Base-by-base conservation (phyloP, 2,329 filamentous ascomycete genomes). In the Fusarium pseudograminearum region DNA sequence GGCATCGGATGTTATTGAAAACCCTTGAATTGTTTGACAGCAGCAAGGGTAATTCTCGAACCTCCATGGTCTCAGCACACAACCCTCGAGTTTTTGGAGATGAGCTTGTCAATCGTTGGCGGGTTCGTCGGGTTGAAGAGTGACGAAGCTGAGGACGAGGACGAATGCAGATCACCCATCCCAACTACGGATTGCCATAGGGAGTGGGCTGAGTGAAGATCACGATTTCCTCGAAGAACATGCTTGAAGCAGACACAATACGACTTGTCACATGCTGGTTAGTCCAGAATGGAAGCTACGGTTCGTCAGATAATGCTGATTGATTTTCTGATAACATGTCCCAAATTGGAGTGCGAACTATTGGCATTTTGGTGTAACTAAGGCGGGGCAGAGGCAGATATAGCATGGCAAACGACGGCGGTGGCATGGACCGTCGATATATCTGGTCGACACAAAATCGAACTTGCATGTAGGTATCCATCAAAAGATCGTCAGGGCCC, bases 401-500 rank as follows among this genome's bases (percentile, higher is more conserved):
- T 33, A 42, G 24, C 57, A 40, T 36, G 64, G 59, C 34, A 48
- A 67, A 62, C 53, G 24, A 48, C 24, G 41, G 57, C 38, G 54
- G 53, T 58, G 65, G 41, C 54, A 53, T 30, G 26, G 26, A 30
- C 31, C 31, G 41, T 38, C n/a, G 14, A 42, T 40, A 64, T 53
- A 40, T 53, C 33, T 33, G 31, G 18, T 48, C 26, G 66, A 59
- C 46, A 53, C 56, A n/a, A 28, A 40, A 34, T 40, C 15, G 24
- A 50, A 50, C 47, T 38, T 65, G 50, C 64, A 58, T 58, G 63
- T 61, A 57, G 33, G 18, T 47, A 48, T 50, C 59, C 44, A 44
- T 58, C 66, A 48, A 60, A 59, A 58, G 72, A 73, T 73, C 72
- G 67, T 63, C 71, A 73, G 71, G 72, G 71, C 71, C 69, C 62